Percentiles rank a stretch among this genome's conserved stretches.
Evolutionary conservation across 1,284 basidiomycete species (phyloP).

Genomic region (Hymenochaete sp.): DNA sequence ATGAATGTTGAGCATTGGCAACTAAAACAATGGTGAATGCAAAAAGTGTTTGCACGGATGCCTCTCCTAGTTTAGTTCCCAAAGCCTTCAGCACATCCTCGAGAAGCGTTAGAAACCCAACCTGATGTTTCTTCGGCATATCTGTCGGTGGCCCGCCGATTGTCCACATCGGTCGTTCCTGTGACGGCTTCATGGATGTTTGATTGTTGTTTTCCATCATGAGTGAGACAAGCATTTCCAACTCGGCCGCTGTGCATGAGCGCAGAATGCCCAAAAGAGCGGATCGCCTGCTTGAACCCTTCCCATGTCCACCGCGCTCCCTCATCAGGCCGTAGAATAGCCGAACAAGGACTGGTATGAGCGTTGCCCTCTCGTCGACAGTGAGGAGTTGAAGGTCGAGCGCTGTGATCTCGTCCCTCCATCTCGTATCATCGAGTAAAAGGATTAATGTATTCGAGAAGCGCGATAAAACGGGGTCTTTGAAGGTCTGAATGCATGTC

Average conservation of each 20-base stretch:
- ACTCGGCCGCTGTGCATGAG: conserved; percentile 66
- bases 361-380: conserved; percentile 50
- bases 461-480: conserved; percentile 55
- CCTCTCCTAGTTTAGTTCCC: conserved; percentile 56
- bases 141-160: not conserved
- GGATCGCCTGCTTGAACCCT: conserved; percentile 66
- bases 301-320: conserved; percentile 66
- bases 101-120: conserved; percentile 80
- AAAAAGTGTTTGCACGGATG: no score
- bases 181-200: not conserved
- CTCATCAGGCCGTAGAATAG: conserved; percentile 88
- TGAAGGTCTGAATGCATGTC: conserved; percentile 80
- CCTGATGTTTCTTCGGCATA: conserved; percentile 54
- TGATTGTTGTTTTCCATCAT: conserved; percentile 57
- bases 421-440: conserved; percentile 80
- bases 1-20: conserved; percentile 58
- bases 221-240: conserved; percentile 74
- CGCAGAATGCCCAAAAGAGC: conserved; percentile 73
- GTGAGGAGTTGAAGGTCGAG: conserved; percentile 65
- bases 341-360: conserved; percentile 71
- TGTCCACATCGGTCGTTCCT: not conserved
- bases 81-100: conserved; percentile 77
- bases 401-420: conserved; percentile 80
- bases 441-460: conserved; percentile 63
- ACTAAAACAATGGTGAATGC: conserved; percentile 52